Base-by-base conservation (phyloP, 2,329 filamentous ascomycete species). In the Cladorrhinum sp. region DNA sequence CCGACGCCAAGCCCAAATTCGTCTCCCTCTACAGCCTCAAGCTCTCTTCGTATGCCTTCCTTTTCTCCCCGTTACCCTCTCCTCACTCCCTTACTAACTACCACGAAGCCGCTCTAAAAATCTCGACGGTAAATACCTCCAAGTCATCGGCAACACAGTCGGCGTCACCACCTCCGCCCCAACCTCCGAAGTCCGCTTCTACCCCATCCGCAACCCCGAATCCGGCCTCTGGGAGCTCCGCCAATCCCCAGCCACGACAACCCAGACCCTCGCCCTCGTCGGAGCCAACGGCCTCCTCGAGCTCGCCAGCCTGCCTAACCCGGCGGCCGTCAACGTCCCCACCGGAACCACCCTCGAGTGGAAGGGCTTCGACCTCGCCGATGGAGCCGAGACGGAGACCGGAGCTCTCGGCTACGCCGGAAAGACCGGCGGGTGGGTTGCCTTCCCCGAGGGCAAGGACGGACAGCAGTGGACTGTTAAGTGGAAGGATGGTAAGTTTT, bases 401-500 rank as follows among this genome's bases (percentile, higher is more conserved):
- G 48, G 55, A 18, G 36, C 54, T 23, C 45, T 70, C 2, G 58
- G 55, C 24, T 70, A 67, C 52, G 62, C 50, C 1, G 61, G 55
- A 1, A 50, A 25, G 49, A 62, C 23, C 3, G 71, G 70, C 6
- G 51, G 63, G 25, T 78, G 76, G 76, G 65, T 74, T n/a, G 71
- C 72, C 2, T 72, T 76, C 61, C 75, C 74, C 6, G 45, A 20
- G 1, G 58, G 49, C 8, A 55, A 60, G 13, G 59, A 62, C 16
- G 66, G 59, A 51, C 51, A 27, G 27, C 18, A 16, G 25, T 77
- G 71, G 72, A 62, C 62, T 27, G 68, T 76, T 24, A 74, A 71
- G 59, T 77, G 75, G 74, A 73, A 73, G 48, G 71, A 73, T 62
- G 72, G 75, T 75, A 58, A 66, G 75, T 68, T 38, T 18, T 22